These are phyloP conservation scores for Puccinia coronata DNA, from an alignment of 1,284 basidiomycete species.

Conservation along the genomic window DNA sequence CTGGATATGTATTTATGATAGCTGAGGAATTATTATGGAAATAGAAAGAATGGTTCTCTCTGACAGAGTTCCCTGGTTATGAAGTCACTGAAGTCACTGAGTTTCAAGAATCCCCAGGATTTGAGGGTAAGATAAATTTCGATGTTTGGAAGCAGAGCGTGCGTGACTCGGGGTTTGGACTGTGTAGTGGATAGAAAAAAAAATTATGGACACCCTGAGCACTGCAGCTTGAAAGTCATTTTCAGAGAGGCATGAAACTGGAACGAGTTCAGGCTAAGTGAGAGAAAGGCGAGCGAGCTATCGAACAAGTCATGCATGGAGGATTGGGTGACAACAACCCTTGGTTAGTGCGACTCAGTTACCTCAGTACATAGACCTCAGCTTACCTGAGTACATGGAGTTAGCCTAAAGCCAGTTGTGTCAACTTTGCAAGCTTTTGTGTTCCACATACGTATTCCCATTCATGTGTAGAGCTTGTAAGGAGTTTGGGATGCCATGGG, in stretches of 20 bases:
- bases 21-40: background rate
- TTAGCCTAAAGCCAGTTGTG: background rate
- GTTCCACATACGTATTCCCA: background rate
- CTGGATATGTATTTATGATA: background rate
- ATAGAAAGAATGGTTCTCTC: background rate
- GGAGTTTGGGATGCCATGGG: background rate
- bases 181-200: background rate
- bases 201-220: background rate
- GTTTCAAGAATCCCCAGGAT: constrained; percentile 8
- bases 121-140: background rate
- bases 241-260: too few relatives aligned
- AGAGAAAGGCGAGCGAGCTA: background rate
- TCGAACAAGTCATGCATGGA: background rate
- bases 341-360: background rate
- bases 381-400: too few relatives aligned
- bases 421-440: constrained; percentile 8
- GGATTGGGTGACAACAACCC: background rate
- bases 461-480: background rate
- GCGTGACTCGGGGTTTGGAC: background rate
- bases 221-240: background rate
- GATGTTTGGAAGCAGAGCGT: background rate
- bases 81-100: constrained; percentile 4
- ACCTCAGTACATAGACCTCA: too few relatives aligned
- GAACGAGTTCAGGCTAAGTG: too few relatives aligned
- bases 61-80: background rate